A percentile compares a stretch with the other conserved stretches of the same genome.
These are phyloP conservation scores for Aspergillus leporis DNA, from an alignment of 495 filamentous ascomycete species.

Conservation along the genomic window DNA sequence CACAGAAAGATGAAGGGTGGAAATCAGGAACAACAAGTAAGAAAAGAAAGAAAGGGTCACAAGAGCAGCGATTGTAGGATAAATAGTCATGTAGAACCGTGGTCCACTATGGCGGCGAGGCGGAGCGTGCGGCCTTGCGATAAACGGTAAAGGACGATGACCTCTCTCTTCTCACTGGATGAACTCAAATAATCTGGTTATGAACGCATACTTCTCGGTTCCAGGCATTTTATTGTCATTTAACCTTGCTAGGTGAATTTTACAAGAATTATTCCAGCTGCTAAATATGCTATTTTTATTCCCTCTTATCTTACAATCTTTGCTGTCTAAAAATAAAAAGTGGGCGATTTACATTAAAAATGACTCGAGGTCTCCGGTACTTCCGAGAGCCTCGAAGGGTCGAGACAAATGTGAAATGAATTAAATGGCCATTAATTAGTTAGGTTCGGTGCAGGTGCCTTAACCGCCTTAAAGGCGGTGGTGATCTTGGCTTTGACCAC, in stretches of 20 bases:
- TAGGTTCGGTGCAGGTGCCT: conserved; percentile 5
- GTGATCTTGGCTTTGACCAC: neutral
- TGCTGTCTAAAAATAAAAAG: conserved; percentile 16
- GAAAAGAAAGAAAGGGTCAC: conserved; percentile 11
- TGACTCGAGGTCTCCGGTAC: neutral
- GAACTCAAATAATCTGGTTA: neutral
- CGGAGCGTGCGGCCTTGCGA: conserved; percentile 15
- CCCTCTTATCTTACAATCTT: neutral
- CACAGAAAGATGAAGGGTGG: conserved; percentile 6
- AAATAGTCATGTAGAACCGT: conserved; percentile 1
- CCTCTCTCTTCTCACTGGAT: neutral
- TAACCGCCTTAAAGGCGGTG: conserved; percentile 6
- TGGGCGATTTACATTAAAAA: conserved; percentile 9
- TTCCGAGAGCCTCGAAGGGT: neutral
- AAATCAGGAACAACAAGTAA: conserved; percentile 10
- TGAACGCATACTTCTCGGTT: too few relatives aligned
- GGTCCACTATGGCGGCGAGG: conserved; percentile 8
- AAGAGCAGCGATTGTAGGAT: conserved; percentile 9
- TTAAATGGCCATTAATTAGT: conserved; percentile 5
- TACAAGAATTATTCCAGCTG: neutral
- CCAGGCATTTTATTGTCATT: too few relatives aligned
- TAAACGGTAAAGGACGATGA: conserved; percentile 31
- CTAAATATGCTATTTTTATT: too few relatives aligned
- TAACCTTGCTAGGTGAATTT: neutral
- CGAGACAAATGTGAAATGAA: neutral